Conservation (phyloP, 2,329 filamentous ascomycete species). For the Zasmidium cellare region DNA sequence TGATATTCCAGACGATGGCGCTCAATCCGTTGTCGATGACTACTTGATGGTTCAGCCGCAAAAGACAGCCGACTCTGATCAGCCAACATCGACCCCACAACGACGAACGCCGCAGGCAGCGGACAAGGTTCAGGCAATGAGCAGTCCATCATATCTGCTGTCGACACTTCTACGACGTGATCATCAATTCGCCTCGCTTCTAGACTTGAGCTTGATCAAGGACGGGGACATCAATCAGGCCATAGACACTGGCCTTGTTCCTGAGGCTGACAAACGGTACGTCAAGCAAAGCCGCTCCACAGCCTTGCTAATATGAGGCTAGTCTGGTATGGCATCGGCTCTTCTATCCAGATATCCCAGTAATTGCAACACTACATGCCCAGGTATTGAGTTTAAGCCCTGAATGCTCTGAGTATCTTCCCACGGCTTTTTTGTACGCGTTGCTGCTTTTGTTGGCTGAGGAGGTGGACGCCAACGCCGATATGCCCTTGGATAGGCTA, state of each 20-base stretch:
- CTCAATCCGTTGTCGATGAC: too few relatives aligned
- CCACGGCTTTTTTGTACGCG: not conserved
- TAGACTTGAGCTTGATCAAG: not conserved
- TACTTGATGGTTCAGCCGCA: constrained; percentile 11
- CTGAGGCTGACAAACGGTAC: too few relatives aligned
- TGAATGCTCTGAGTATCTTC: not conserved
- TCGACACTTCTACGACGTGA: not conserved
- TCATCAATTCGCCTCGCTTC: not conserved
- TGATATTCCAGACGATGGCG: too few relatives aligned
- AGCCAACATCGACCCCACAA: not conserved
- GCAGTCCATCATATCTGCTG: not conserved
- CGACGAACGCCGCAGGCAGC: not conserved
- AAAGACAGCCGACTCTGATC: not conserved
- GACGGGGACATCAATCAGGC: not conserved
- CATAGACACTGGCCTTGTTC: not conserved
- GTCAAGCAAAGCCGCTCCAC: too few relatives aligned
- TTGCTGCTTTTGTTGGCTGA: not conserved
- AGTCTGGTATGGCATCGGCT: constrained; percentile 17
- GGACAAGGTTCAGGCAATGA: constrained; percentile 5
- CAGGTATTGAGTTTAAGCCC: not conserved
- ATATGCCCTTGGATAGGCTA: not conserved
- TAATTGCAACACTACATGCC: not conserved
- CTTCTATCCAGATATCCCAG: constrained; percentile 13
- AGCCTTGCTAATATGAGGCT: too few relatives aligned
- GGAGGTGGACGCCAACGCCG: not conserved